Percentiles rank a stretch among this genome's conserved stretches.
Evolutionary conservation across 768 basidiomycete genomes (phyloP).

Genomic region (Solioccasus polychromus): DNA sequence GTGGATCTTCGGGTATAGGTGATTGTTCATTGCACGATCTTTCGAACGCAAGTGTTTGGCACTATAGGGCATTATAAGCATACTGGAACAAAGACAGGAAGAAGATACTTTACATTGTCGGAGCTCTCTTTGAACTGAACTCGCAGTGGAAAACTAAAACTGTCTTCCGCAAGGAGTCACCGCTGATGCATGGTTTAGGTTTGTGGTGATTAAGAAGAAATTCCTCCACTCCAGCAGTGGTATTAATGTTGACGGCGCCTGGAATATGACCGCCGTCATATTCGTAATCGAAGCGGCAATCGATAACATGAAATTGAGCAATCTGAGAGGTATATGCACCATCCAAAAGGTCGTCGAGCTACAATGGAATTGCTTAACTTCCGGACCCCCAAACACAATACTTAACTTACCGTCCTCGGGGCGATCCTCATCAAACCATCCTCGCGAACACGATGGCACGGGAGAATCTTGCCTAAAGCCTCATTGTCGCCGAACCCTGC

Average conservation of each 20-base stretch:
- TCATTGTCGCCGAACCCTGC: slow-evolving; percentile 92
- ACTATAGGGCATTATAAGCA: slow-evolving; percentile 39
- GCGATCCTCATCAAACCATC: slow-evolving; percentile 94
- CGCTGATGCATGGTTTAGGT: slow-evolving; percentile 70
- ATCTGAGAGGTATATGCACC: slow-evolving; percentile 69
- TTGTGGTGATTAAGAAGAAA: slow-evolving; percentile 64
- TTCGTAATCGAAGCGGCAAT: slow-evolving; percentile 98
- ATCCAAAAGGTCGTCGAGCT: slow-evolving; percentile 78
- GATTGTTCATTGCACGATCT: slow-evolving; percentile 87
- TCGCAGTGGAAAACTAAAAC: slow-evolving; percentile 97
- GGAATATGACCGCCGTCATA: slow-evolving; percentile 90
- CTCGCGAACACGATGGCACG: slow-evolving; percentile 90
- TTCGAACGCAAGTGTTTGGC: slow-evolving; percentile 91
- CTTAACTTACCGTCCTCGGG: slow-evolving; percentile 63
- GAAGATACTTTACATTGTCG: slow-evolving; percentile 74
- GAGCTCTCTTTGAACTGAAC: slow-evolving; percentile 92
- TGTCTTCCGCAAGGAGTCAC: slow-evolving; percentile 71
- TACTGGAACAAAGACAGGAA: background rate
- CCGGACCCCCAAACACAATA: background rate
- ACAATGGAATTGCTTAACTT: slow-evolving; percentile 7
- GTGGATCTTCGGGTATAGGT: slow-evolving; percentile 86
- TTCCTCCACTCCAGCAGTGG: slow-evolving; percentile 73
- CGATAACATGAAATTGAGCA: slow-evolving; percentile 75
- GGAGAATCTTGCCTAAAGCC: slow-evolving; percentile 86
- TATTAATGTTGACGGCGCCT: slow-evolving; percentile 90